Evolutionary conservation across 2,329 filamentous ascomycete species (phyloP).

Genomic region (Chaetomium globosum): DNA sequence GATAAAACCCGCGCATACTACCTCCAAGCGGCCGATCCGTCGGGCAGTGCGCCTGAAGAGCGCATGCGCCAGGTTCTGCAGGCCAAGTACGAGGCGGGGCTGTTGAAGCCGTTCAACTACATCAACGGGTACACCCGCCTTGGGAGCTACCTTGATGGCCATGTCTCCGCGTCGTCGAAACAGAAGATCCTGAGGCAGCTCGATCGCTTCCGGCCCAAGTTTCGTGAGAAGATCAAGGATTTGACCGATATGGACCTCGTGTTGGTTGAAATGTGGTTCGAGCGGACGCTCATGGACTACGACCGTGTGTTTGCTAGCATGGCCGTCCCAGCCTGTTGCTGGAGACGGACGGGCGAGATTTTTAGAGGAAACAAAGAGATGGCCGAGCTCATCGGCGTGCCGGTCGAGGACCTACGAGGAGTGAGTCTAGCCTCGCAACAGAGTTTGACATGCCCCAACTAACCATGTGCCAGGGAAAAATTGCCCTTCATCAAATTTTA

Average conservation of each 20-base stretch:
- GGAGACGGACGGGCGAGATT: slow-evolving; percentile 94
- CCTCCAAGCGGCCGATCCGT: slow-evolving; percentile 92
- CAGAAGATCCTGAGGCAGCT: slow-evolving; percentile 91
- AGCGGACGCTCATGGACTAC: slow-evolving; percentile 94
- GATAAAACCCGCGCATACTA: slow-evolving; percentile 88
- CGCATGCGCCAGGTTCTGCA: slow-evolving; percentile 92
- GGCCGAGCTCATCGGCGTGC: slow-evolving; percentile 92
- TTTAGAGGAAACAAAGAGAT: slow-evolving; percentile 98
- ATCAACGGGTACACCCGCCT: slow-evolving; percentile 92
- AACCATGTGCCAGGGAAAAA: slow-evolving; percentile 68
- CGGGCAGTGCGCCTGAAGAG: slow-evolving; percentile 82
- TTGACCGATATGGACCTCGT: slow-evolving; percentile 93
- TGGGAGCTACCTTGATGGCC: slow-evolving; percentile 86
- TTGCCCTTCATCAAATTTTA: slow-evolving; percentile 93
- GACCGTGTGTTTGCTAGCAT: slow-evolving; percentile 98
- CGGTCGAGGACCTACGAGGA: slow-evolving; percentile 86
- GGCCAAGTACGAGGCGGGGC: slow-evolving; percentile 93
- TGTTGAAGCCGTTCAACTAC: slow-evolving; percentile 97
- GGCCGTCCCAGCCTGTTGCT: slow-evolving; percentile 97
- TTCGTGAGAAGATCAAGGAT: slow-evolving; percentile 89
- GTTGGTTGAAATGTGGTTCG: slow-evolving; percentile 98
- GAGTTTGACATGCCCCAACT: slow-evolving; percentile 2
- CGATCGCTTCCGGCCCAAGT: slow-evolving; percentile 91
- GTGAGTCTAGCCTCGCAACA: slow-evolving; percentile 56
- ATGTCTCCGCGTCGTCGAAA: slow-evolving; percentile 79